phyloP scores from a whole-genome alignment of 169 alveolate species.

The Cryptosporidium bovis region DNA sequence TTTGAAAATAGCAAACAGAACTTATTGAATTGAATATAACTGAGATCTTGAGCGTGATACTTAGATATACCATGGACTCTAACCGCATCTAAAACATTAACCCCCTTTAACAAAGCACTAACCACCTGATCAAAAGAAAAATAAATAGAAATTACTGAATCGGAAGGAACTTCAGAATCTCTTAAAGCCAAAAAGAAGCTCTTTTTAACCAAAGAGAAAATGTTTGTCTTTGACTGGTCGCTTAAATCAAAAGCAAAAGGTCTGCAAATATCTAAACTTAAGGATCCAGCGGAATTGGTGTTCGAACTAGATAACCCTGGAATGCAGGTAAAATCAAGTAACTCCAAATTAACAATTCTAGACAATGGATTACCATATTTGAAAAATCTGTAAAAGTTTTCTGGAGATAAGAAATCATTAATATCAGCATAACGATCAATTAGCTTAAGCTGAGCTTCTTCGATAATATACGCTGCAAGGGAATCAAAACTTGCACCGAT shows the following conservation, averaged over 20 bases:
- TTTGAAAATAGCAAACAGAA: slow-evolving; percentile 25
- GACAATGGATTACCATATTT: slow-evolving; percentile 37
- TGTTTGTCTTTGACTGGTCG: neutral
- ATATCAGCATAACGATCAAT: neutral
- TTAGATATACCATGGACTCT: slow-evolving; percentile 25
- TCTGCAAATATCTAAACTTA: neutral
- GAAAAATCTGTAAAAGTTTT: slow-evolving; percentile 28
- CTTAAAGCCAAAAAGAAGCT: neutral
- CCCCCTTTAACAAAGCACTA: slow-evolving; percentile 1
- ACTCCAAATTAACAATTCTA: neutral
- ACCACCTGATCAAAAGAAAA: neutral
- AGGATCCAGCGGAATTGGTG: neutral
- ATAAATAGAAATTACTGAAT: neutral
- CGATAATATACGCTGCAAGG: slow-evolving; percentile 40
- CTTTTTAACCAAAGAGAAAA: neutral
- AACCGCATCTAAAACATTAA: slow-evolving; percentile 57
- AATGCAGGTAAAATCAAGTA: neutral
- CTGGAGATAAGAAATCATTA: neutral
- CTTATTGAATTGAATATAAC: neutral
- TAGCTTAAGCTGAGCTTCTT: slow-evolving; percentile 4
- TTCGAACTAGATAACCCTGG: too few species aligned
- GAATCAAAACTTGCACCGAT: slow-evolving; percentile 63
- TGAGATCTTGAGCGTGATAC: neutral
- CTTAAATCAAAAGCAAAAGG: neutral
- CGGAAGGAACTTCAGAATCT: neutral